Evolutionary conservation across 352 stramenopile species (phyloP), one percentile per base, ranked within the genome.

Genomic region (Pythium pyrilobum): DNA sequence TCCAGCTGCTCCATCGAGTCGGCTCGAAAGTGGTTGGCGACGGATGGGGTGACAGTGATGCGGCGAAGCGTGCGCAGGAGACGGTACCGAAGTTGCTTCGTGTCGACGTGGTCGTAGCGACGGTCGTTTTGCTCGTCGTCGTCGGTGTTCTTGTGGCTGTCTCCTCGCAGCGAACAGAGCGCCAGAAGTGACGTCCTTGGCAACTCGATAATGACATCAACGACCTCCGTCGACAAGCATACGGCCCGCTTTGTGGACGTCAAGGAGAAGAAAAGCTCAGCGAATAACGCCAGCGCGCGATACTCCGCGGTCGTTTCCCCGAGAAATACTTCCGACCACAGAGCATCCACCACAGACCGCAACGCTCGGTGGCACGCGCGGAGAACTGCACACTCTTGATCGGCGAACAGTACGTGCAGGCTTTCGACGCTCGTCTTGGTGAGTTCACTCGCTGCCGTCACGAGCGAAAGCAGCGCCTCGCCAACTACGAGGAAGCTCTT

Each of bases 41-140:
- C 28, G 7, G 20, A 37, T 13, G 45, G 10, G 3, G 29, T 13
- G 3, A 40, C 18, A 0, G 54, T 37, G 16, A 60, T 23, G 1
- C 54, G 44, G 11, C 54, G 54, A 23, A 62, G 54, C 4, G 33
- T 51, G 6, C 45, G 54, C 6, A 61, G 36, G 13, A 54, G 12
- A 11, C 40, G 34, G 20, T 34, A 20, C 11, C 32, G 38, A 12
- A 42, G 15, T 33, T 24, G 12, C 3, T 36, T 10, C 5, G 7
- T 4, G 16, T 37, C 24, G 41, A 13, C n/a, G 28, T 32, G 25
- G 24, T 18, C 28, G 12, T 21, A 5, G 39, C 1, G n/a, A 16
- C 7, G 20, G 8, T 25, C 11, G 16, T 41, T n/a, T 44, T 2
- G 11, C 7, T 5, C 2, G 21, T 21, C 21, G 21, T 20, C 11